Evolutionary conservation across 305 asterid species (phyloP), one percentile per base, ranked within the genome.

Genomic region (Fraxinus greggii): DNA sequence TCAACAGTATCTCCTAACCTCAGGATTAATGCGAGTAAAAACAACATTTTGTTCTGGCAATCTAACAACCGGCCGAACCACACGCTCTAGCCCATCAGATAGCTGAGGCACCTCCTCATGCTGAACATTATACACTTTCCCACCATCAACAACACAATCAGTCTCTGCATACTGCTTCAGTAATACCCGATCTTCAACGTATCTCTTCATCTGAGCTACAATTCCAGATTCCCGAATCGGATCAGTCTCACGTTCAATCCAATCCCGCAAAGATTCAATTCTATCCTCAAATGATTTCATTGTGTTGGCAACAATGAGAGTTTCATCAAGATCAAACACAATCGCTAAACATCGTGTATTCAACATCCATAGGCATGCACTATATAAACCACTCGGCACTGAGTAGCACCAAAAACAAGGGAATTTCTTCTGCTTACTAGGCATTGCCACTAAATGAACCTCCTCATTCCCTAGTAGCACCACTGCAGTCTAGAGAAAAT

Each of bases 401-500:
- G 93, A 88, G 82, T 88, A 96, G 90, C 99, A 94, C 99, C 99
- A 96, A 84, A 96, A 96, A 85, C 99, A 94, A 8, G 98, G 98
- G 84, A 92, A 96, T 77, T 88, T 91, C 91, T 94, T 90, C 88
- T 89, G 93, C 89, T 88, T 93, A 89, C 99, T 96, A 38, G 97
- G 97, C 99, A 96, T 96, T 83, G 98, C 99, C 87, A 96, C 98
- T 82, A 96, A 87, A 90, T 96, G 99, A 74, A 96, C 82, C 87
- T 96, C 98, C 84, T 94, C 98, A 45, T 82, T 85, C 72, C 93
- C 98, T 80, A 88, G 88, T 84, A 91, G 78, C 85, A 90, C 97
- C 86, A 96, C 98, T 7, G 98, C 98, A 42, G 99, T 96, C 98
- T 96, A 85, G 85, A 86, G 38, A 54, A 80, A 75, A 8, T 82